Conservation (phyloP, 148 eudicot species). For the Spergularia marina region DNA sequence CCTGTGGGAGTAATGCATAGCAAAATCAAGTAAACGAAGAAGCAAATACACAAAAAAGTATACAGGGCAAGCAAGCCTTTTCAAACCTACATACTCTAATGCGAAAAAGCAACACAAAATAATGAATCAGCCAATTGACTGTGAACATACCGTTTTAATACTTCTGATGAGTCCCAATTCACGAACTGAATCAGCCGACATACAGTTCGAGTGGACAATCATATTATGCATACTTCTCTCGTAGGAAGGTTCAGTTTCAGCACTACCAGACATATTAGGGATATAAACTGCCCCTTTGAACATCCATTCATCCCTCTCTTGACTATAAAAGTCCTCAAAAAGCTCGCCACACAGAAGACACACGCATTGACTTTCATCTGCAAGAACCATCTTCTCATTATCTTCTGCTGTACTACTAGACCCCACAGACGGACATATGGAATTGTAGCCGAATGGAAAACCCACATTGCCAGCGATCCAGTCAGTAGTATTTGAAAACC, state of each 20-base stretch:
- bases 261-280: constrained; percentile 34
- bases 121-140: background rate
- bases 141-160: constrained; percentile 46
- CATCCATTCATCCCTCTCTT: constrained; percentile 79
- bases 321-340: constrained; percentile 76
- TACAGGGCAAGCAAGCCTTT: background rate
- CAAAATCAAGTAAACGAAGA: background rate
- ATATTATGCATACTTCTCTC: constrained; percentile 36
- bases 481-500: constrained; percentile 57
- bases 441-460: constrained; percentile 22
- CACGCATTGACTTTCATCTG: constrained; percentile 86
- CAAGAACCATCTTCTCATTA: constrained; percentile 58
- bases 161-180: constrained; percentile 53
- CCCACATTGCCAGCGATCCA: constrained; percentile 57
- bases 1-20: background rate
- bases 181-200: constrained; percentile 45
- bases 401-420: constrained; percentile 33
- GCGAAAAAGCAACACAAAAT: background rate
- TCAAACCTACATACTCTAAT: background rate
- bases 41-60: background rate
- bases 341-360: constrained; percentile 91
- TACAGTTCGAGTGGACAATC: constrained; percentile 76
- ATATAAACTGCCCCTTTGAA: constrained; percentile 76
- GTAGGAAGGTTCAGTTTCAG: constrained; percentile 29
- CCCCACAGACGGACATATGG: constrained; percentile 20